Percentiles rank a stretch among this genome's conserved stretches.
Conservation (phyloP, 1,284 basidiomycete genomes). For the Fomitiporia mediterranea region DNA sequence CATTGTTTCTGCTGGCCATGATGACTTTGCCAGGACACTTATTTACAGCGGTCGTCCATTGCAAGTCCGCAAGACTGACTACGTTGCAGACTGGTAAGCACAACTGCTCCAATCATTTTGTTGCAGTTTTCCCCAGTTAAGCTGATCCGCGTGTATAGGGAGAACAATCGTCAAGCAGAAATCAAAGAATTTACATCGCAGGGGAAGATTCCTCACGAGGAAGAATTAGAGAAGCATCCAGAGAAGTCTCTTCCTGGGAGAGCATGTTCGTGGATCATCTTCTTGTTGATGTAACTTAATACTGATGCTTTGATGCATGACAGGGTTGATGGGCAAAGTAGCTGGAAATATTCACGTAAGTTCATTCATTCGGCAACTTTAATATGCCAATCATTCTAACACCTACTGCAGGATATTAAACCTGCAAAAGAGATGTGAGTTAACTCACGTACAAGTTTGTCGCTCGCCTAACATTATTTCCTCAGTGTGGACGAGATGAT, state of each 20-base stretch:
- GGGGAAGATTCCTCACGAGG: conserved; percentile 74
- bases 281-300: conserved; percentile 1
- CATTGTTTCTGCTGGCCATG: conserved; percentile 59
- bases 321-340: conserved; percentile 86
- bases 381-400: neutral
- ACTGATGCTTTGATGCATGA: conserved; percentile 13
- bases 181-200: conserved; percentile 55
- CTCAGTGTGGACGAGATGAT: conserved; percentile 69
- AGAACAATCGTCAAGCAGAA: conserved; percentile 52
- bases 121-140: neutral
- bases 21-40: conserved; percentile 67
- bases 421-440: conserved; percentile 77
- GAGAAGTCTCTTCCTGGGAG: conserved; percentile 60
- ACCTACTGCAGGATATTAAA: conserved; percentile 54
- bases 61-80: conserved; percentile 73
- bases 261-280: conserved; percentile 40
- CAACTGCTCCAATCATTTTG: neutral
- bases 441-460: neutral
- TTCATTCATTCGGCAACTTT: conserved; percentile 15
- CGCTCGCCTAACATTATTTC: conserved; percentile 26
- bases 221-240: conserved; percentile 65
- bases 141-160: conserved; percentile 39
- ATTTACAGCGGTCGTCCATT: conserved; percentile 85
- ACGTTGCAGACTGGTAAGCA: conserved; percentile 61
- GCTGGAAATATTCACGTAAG: conserved; percentile 68